phyloP scores from a whole-genome alignment of 805 yeast species.

The Nakazawaea sp. region DNA sequence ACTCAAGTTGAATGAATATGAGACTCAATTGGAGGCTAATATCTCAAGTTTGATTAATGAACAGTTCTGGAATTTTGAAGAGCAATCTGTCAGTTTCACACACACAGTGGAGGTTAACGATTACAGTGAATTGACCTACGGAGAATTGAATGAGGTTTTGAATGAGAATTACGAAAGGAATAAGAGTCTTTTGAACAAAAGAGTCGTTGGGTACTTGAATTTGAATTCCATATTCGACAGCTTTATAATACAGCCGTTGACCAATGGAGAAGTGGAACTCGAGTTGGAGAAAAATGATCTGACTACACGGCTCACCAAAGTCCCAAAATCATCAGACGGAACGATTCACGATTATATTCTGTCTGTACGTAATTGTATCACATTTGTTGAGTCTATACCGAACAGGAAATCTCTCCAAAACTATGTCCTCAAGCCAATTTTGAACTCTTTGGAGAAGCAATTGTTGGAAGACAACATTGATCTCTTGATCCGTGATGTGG shows the following conservation, averaged over 20 bases:
- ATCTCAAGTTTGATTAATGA: neutral
- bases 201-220: conserved; percentile 1
- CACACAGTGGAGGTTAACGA: conserved; percentile 6
- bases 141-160: conserved; percentile 5
- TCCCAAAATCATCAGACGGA: neutral
- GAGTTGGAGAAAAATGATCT: neutral
- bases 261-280: conserved; percentile 1
- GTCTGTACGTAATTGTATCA: conserved; percentile 3
- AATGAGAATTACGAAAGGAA: neutral
- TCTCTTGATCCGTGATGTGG: conserved; percentile 1
- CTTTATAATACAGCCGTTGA: conserved; percentile 6
- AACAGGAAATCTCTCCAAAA: conserved; percentile 1
- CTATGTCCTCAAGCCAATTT: conserved; percentile 7
- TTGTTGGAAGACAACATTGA: conserved; percentile 9
- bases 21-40: neutral
- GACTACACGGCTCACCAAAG: conserved; percentile 1
- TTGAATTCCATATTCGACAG: conserved; percentile 6
- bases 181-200: neutral
- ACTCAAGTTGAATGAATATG: conserved; percentile 1
- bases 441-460: conserved; percentile 5
- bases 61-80: conserved; percentile 4
- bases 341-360: neutral
- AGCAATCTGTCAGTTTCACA: neutral
- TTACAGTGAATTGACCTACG: conserved; percentile 7
- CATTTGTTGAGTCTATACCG: conserved; percentile 5